These are phyloP conservation scores for Yamadazyma sp. DNA, from an alignment of 805 yeast species.

Conservation along the genomic window DNA sequence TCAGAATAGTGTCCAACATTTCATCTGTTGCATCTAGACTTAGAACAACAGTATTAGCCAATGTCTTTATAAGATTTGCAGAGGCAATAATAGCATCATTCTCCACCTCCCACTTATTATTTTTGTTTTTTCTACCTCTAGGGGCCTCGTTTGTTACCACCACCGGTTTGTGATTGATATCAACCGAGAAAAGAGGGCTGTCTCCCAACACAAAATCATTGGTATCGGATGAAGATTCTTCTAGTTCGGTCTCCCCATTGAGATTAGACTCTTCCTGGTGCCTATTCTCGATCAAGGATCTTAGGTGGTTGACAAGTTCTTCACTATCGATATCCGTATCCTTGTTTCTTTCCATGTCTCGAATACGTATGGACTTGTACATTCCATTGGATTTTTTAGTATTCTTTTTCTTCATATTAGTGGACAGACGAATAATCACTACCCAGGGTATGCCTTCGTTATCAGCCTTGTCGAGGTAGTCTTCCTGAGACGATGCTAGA, in stretches of 20 bases:
- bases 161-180: conserved; percentile 53
- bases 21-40: conserved; percentile 82
- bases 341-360: conserved; percentile 54
- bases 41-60: conserved; percentile 70
- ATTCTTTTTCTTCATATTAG: conserved; percentile 26
- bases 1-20: conserved; percentile 76
- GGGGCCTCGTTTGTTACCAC: conserved; percentile 81
- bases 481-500: conserved; percentile 49
- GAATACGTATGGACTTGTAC: conserved; percentile 75
- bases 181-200: conserved; percentile 31
- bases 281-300: neutral
- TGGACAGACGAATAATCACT: conserved; percentile 66
- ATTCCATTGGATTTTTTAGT: conserved; percentile 28
- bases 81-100: conserved; percentile 69
- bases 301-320: conserved; percentile 11
- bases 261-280: conserved; percentile 5
- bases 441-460: conserved; percentile 75
- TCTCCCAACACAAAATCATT: conserved; percentile 20
- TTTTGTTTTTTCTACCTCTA: conserved; percentile 70
- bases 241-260: conserved; percentile 6
- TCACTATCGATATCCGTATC: conserved; percentile 74
- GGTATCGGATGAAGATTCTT: conserved; percentile 10
- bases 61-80: conserved; percentile 48
- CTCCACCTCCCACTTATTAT: conserved; percentile 74
- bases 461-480: conserved; percentile 60